phyloP scores from a whole-genome alignment of 768 basidiomycete species.

The Sarcomyxa edulis region DNA sequence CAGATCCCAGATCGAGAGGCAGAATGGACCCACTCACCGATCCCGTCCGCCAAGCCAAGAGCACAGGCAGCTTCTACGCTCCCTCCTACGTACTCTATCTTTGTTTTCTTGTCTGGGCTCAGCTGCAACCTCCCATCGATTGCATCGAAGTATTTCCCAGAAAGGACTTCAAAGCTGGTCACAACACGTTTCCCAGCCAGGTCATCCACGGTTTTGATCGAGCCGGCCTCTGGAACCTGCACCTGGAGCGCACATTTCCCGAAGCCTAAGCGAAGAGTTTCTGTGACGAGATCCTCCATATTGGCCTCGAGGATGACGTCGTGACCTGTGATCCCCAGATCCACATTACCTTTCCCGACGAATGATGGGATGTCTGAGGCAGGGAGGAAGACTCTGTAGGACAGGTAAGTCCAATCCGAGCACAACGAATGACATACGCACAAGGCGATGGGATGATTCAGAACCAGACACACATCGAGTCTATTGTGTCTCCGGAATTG shows the following conservation, averaged over 20 bases:
- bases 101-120: slow-evolving; percentile 56
- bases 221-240: slow-evolving; percentile 78
- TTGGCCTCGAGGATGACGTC: slow-evolving; percentile 92
- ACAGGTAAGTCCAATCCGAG: background rate
- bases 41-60: slow-evolving; percentile 93
- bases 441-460: slow-evolving; percentile 94
- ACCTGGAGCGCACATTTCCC: slow-evolving; percentile 89
- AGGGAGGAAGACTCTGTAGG: slow-evolving; percentile 84
- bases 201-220: slow-evolving; percentile 67
- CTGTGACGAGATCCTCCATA: slow-evolving; percentile 73
- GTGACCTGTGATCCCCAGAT: slow-evolving; percentile 96
- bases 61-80: slow-evolving; percentile 98
- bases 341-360: slow-evolving; percentile 95
- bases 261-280: slow-evolving; percentile 82
- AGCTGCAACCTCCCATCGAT: slow-evolving; percentile 54
- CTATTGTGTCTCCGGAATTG: slow-evolving; percentile 85
- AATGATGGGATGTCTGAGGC: slow-evolving; percentile 97
- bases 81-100: slow-evolving; percentile 93
- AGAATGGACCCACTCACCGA: slow-evolving; percentile 52
- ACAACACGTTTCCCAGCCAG: slow-evolving; percentile 91
- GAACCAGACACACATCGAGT: slow-evolving; percentile 89
- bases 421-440: slow-evolving; percentile 30
- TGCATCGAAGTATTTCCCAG: slow-evolving; percentile 68
- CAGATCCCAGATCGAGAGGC: slow-evolving; percentile 1
- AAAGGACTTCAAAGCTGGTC: slow-evolving; percentile 90